Evolutionary conservation across 106 monocot genomes (phyloP).

Genomic region (Allium sativum): DNA sequence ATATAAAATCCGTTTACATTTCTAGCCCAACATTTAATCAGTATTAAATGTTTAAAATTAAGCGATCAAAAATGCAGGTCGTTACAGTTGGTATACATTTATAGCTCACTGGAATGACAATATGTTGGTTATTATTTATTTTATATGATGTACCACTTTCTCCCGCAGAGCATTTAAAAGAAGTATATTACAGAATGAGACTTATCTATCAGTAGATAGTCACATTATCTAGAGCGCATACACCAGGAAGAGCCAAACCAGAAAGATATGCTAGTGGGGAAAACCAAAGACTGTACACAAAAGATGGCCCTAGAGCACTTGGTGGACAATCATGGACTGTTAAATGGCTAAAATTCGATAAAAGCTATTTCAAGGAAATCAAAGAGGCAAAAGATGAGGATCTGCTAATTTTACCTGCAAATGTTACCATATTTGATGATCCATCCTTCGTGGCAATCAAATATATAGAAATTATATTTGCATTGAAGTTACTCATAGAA

Average conservation of each 20-base stretch:
- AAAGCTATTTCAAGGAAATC: constrained; percentile 97
- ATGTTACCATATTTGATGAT: constrained; percentile 93
- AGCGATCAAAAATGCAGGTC: no score
- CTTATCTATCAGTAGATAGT: constrained; percentile 97
- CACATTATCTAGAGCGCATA: constrained; percentile 92
- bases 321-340: constrained; percentile 99
- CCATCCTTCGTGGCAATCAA: constrained; percentile 72
- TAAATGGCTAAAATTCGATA: constrained; percentile 97
- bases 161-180: constrained; percentile 74
- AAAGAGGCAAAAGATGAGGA: constrained; percentile 86
- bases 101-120: no score
- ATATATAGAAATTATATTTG: background rate
- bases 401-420: constrained; percentile 92
- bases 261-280: constrained; percentile 99
- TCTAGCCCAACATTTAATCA: no score
- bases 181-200: constrained; percentile 97
- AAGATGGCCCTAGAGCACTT: constrained; percentile 91
- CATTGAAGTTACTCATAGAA: background rate
- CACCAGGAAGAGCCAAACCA: constrained; percentile 88
- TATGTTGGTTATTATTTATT: no score
- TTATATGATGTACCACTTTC: constrained; percentile 86
- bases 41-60: no score
- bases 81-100: no score
- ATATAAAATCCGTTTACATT: no score
- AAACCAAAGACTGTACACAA: constrained; percentile 97